phyloP scores from a whole-genome alignment of 305 asterid species.

The Stenogyne calaminthoides region DNA sequence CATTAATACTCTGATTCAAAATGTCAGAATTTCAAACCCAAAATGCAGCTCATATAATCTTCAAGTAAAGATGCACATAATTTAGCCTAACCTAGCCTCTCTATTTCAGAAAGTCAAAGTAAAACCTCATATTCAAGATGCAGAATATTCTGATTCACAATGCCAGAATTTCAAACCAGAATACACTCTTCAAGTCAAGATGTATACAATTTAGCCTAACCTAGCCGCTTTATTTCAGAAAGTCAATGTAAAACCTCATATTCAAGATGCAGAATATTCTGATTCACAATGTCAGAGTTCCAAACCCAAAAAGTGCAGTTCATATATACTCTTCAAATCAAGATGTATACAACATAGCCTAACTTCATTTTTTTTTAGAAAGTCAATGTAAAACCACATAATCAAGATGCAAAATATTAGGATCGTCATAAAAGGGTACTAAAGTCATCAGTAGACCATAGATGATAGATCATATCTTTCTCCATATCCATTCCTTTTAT shows the following conservation, averaged over 20 bases:
- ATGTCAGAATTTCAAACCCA: not conserved
- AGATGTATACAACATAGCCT: not conserved
- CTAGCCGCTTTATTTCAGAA: not conserved
- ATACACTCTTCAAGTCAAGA: not conserved
- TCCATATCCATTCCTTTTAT: not conserved
- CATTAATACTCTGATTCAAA: not conserved
- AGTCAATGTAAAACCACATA: not conserved
- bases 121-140: slow-evolving; percentile 8
- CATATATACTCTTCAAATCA: not conserved
- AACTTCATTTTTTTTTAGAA: not conserved
- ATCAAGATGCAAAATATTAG: slow-evolving; percentile 13
- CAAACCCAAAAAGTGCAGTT: not conserved
- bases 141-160: slow-evolving; percentile 1
- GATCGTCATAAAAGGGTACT: not conserved
- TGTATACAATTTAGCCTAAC: not conserved
- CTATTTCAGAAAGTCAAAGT: not conserved
- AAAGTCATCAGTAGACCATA: not conserved
- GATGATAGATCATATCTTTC: slow-evolving; percentile 5
- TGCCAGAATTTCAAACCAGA: not conserved
- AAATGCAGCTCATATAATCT: not conserved
- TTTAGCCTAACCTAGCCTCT: not conserved
- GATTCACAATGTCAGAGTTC: not conserved
- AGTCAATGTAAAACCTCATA: not conserved
- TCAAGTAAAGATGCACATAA: not conserved
- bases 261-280: slow-evolving; percentile 10